Evolutionary conservation across 2,329 filamentous ascomycete species (phyloP).

Genomic region (Xylaria sp.): DNA sequence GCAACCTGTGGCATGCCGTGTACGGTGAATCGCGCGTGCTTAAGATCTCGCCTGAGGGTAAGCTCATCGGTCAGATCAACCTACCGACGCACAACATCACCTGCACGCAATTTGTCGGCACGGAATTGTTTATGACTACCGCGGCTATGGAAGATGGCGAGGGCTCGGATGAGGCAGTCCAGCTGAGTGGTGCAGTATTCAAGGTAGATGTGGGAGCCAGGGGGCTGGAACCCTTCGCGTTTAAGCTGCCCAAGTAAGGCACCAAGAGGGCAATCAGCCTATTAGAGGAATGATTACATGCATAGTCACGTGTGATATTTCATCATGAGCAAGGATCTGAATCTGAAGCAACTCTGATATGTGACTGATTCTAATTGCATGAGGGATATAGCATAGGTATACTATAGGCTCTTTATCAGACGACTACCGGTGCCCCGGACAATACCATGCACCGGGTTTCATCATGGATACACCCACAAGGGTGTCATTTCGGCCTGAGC

Average conservation of each 20-base stretch:
- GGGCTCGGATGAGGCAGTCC: conserved; percentile 69
- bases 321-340: neutral
- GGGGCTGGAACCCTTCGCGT: conserved; percentile 72
- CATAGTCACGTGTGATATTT: conserved; percentile 8
- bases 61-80: conserved; percentile 77
- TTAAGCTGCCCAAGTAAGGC: conserved; percentile 58
- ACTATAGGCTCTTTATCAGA: conserved; percentile 6
- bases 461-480: conserved; percentile 24
- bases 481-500: conserved; percentile 61
- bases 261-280: neutral
- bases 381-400: conserved; percentile 6
- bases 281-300: conserved; percentile 4
- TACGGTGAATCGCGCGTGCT: conserved; percentile 82
- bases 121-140: conserved; percentile 80
- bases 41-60: conserved; percentile 74
- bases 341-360: neutral
- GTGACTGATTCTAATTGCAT: conserved; percentile 13
- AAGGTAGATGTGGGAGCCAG: conserved; percentile 78
- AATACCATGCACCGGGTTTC: conserved; percentile 47
- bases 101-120: conserved; percentile 82
- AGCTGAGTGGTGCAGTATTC: conserved; percentile 77
- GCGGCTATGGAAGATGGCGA: conserved; percentile 73
- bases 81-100: conserved; percentile 83
- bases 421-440: neutral
- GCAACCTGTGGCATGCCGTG: conserved; percentile 90